Percentiles rank a stretch among this genome's conserved stretches.
Conservation (phyloP, 495 filamentous ascomycete species). For the Acidiella bohemica region DNA sequence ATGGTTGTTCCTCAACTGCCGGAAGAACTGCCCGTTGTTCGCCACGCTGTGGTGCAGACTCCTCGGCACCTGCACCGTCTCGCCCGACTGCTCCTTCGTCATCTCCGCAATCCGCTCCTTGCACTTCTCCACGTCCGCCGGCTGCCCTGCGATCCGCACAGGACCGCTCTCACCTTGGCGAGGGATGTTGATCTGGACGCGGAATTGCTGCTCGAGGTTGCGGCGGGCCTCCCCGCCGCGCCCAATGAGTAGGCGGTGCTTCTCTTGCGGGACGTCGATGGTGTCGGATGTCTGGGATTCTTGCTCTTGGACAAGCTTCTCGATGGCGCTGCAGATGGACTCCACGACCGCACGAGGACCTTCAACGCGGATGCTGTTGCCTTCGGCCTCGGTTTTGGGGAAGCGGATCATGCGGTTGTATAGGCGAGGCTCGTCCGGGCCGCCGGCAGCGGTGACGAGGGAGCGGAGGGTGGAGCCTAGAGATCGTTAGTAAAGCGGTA, state of each 20-base stretch:
- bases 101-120: conserved; percentile 68
- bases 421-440: conserved; percentile 67
- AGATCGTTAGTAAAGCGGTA: conserved; percentile 31
- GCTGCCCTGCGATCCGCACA: conserved; percentile 71
- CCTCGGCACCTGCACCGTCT: conserved; percentile 68
- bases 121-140: conserved; percentile 64
- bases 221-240: conserved; percentile 77
- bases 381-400: conserved; percentile 64
- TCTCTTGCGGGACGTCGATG: conserved; percentile 71
- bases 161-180: conserved; percentile 56
- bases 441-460: conserved; percentile 77
- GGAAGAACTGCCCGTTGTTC: conserved; percentile 88
- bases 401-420: conserved; percentile 81
- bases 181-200: conserved; percentile 78
- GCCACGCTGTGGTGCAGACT: conserved; percentile 69
- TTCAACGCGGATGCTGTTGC: conserved; percentile 74
- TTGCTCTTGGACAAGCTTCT: conserved; percentile 63
- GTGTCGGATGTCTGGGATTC: conserved; percentile 60
- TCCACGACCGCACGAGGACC: conserved; percentile 71
- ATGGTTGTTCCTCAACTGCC: conserved; percentile 64
- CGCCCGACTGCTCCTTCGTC: conserved; percentile 75
- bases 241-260: conserved; percentile 83
- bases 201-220: conserved; percentile 77
- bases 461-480: conserved; percentile 73
- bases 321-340: conserved; percentile 70